Conservation (phyloP, 106 monocot genomes). For the Platanthera zijinensis region DNA sequence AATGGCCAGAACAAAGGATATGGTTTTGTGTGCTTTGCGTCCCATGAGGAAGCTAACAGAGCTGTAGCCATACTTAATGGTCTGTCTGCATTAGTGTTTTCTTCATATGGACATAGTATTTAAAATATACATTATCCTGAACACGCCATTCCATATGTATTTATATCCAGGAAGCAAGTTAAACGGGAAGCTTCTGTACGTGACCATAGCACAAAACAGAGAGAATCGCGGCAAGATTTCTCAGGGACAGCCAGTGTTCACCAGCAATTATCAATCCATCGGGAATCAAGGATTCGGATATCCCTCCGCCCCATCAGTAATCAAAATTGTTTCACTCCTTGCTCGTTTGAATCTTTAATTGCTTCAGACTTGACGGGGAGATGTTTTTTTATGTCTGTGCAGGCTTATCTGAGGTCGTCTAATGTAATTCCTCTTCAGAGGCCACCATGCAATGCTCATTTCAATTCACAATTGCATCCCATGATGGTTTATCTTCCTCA, state of each 20-base stretch:
- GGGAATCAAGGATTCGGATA: not conserved
- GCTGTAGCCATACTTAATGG: slow-evolving; percentile 46
- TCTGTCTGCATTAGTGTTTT: slow-evolving; percentile 2
- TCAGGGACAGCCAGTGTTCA: not conserved
- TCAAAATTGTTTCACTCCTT: not conserved
- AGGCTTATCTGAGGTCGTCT: not conserved
- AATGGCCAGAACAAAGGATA: slow-evolving; percentile 42
- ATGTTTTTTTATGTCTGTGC: not conserved
- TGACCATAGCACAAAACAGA: slow-evolving; percentile 18
- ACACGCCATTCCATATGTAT: not conserved
- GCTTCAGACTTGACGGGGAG: no score
- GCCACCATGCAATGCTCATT: not conserved
- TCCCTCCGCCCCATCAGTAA: slow-evolving; percentile 1
- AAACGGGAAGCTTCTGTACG: slow-evolving; percentile 13
- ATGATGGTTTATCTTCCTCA: no score
- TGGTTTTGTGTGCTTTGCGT: slow-evolving; percentile 48
- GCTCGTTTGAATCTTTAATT: not conserved
- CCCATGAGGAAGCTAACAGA: slow-evolving; percentile 30
- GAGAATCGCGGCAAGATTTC: slow-evolving; percentile 10
- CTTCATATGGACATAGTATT: no score
- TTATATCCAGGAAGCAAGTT: slow-evolving; percentile 14
- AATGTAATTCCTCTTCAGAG: not conserved
- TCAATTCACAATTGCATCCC: no score
- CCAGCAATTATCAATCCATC: not conserved
- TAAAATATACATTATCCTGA: no score